phyloP scores from a whole-genome alignment of 2,329 filamentous ascomycete species.

The Septoria petroselini region DNA sequence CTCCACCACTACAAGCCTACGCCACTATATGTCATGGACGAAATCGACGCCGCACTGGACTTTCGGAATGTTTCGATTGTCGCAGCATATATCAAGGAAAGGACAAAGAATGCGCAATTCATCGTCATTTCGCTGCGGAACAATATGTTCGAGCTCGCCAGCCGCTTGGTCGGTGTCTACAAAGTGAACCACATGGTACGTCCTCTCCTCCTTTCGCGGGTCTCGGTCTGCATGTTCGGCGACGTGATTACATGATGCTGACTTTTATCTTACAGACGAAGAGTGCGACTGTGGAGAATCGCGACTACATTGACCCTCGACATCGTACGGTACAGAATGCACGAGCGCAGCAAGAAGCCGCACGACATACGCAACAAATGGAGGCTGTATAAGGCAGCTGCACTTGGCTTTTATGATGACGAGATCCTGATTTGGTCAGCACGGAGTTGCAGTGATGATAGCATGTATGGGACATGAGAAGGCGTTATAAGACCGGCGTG shows the following conservation, averaged over 20 bases:
- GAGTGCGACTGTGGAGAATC: constrained; percentile 53
- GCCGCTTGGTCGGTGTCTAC: constrained; percentile 92
- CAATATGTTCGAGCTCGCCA: constrained; percentile 99
- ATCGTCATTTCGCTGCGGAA: constrained; percentile 97
- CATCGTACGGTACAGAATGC: constrained; percentile 16
- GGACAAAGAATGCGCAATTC: constrained; percentile 98
- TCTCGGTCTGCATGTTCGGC: background rate
- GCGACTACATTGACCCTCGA: constrained; percentile 43
- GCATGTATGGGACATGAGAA: background rate
- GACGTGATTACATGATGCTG: constrained; percentile 5
- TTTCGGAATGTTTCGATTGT: constrained; percentile 98
- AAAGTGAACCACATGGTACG: constrained; percentile 94
- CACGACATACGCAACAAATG: constrained; percentile 1
- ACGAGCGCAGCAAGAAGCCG: background rate
- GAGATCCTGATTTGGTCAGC: background rate
- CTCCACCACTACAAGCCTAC: constrained; percentile 98
- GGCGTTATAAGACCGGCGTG: background rate
- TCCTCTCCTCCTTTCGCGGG: constrained; percentile 1
- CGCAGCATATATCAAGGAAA: constrained; percentile 97
- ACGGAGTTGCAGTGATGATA: background rate
- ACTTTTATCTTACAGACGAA: constrained; percentile 44
- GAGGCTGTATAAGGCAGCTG: background rate
- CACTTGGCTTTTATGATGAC: background rate
- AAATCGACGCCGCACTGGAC: constrained; percentile 96
- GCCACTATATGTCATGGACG: constrained; percentile 98